These are phyloP conservation scores for Hanseniaspora vineae DNA, from an alignment of 805 yeast species.

Conservation along the genomic window DNA sequence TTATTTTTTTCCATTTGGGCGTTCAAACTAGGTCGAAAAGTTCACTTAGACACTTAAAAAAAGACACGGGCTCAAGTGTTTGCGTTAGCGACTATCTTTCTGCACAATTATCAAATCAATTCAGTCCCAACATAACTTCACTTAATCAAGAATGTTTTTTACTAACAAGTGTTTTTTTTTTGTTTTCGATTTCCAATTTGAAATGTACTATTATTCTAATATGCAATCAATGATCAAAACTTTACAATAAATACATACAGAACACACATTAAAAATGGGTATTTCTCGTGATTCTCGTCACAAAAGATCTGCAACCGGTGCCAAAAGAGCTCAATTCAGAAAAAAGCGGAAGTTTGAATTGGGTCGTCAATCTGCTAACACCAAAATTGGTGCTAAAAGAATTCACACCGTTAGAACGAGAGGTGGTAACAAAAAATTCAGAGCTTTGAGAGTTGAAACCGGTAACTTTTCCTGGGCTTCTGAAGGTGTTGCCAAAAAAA, in stretches of 20 bases:
- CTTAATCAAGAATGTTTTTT: no score
- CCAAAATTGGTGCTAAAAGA: slow-evolving; percentile 98
- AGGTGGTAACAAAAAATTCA: slow-evolving; percentile 99
- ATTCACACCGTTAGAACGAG: slow-evolving; percentile 98
- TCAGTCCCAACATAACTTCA: no score
- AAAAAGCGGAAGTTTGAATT: slow-evolving; percentile 99
- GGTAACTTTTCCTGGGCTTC: slow-evolving; percentile 99
- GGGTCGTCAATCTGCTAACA: slow-evolving; percentile 99
- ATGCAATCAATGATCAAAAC: neutral
- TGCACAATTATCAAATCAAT: no score
- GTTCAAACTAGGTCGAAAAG: no score
- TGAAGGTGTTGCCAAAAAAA: slow-evolving; percentile 96
- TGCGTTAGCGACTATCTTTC: no score
- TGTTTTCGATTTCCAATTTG: no score
- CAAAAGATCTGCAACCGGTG: slow-evolving; percentile 99
- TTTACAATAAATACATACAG: slow-evolving; percentile 8
- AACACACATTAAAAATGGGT: slow-evolving; percentile 58
- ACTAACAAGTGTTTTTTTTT: no score
- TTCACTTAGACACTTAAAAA: no score
- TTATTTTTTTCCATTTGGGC: no score
- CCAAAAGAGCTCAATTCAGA: slow-evolving; percentile 99
- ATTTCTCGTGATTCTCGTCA: slow-evolving; percentile 99
- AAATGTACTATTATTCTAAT: no score
- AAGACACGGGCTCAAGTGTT: no score
- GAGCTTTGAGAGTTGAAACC: slow-evolving; percentile 98